Evolutionary conservation across 345 rosid species (phyloP).

Genomic region (Hypericum perforatum): DNA sequence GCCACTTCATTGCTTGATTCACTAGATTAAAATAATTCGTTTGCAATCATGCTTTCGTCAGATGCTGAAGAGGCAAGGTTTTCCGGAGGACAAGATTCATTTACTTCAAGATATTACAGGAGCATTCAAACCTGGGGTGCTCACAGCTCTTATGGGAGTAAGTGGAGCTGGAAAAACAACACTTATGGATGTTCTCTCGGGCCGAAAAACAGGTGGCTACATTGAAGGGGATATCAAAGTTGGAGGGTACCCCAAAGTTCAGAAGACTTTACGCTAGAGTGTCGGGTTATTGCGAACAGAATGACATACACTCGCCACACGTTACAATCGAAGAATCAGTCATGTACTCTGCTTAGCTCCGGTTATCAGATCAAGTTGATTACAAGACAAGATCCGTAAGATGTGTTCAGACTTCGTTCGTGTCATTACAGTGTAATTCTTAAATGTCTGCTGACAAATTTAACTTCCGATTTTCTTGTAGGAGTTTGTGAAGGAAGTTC

Average conservation of each 20-base stretch:
- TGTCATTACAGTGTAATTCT: no score
- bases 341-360: conserved; percentile 31
- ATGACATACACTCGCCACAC: conserved; percentile 37
- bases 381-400: conserved; percentile 28
- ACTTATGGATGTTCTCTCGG: conserved; percentile 42
- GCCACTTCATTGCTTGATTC: no score
- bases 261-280: conserved; percentile 34
- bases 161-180: conserved; percentile 47
- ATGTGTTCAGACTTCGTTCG: neutral
- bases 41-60: neutral
- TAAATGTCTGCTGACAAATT: no score
- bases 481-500: conserved; percentile 43
- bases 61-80: conserved; percentile 22
- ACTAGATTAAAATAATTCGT: neutral
- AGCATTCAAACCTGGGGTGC: conserved; percentile 37
- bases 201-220: conserved; percentile 36
- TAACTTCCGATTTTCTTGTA: conserved; percentile 4
- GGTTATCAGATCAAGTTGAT: conserved; percentile 25
- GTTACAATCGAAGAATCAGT: conserved; percentile 35
- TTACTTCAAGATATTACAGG: conserved; percentile 34
- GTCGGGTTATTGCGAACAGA: conserved; percentile 39
- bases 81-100: conserved; percentile 20
- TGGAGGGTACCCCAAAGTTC: conserved; percentile 39
- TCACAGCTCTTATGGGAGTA: conserved; percentile 38
- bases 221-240: conserved; percentile 34